Evolutionary conservation across 148 eudicot species (phyloP), one percentile per base, ranked within the genome.

Genomic region (Fallopia convolvulus): DNA sequence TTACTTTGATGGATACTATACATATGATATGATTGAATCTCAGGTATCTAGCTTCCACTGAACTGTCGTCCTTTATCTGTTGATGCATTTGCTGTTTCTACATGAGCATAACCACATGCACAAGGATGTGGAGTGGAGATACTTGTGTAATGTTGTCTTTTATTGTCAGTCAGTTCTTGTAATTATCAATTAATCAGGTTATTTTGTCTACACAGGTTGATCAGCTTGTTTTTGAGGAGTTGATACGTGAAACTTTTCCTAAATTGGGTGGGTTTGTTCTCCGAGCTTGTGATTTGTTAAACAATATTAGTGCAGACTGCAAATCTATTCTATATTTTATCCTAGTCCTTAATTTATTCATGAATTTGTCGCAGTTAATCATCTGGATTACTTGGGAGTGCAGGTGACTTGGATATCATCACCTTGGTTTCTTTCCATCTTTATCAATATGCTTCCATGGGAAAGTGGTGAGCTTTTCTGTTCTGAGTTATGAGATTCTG

Each of bases 401-500:
- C 85, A 94, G 86, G 97, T 92, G 82, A 87, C 93, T 83, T 94
- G 97, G 98, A 79, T 94, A 61, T 89, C 93, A 74, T 90, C 88
- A 75, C 92, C 98, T 23, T 94, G 98, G 98, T 94, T 94, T 87
- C 93, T 94, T 63, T 89, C 97, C 75, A 89, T 94, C 70, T 94
- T 90, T 78, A 86, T 90, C 70, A 92, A 94, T 85, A 88, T 89
- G 84, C 93, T 94, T 84, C 98, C 97, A 56, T 94, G 98, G 98
- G 98, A 94, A 86, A 92, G 97, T 79, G 98, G 98, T 94, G 78
- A 83, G 97, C 50, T 68, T 72, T 77, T 42, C 13, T 46, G 53
- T 5, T 58, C 52, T 68, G 3, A 17, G n/a, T 21, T 76, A 41
- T 76, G 71, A 21, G 58, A 74, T 74, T 26, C 40, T 13, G 40